Base-by-base conservation (phyloP, 495 filamentous ascomycete genomes). In the Penicillium paxilli region DNA sequence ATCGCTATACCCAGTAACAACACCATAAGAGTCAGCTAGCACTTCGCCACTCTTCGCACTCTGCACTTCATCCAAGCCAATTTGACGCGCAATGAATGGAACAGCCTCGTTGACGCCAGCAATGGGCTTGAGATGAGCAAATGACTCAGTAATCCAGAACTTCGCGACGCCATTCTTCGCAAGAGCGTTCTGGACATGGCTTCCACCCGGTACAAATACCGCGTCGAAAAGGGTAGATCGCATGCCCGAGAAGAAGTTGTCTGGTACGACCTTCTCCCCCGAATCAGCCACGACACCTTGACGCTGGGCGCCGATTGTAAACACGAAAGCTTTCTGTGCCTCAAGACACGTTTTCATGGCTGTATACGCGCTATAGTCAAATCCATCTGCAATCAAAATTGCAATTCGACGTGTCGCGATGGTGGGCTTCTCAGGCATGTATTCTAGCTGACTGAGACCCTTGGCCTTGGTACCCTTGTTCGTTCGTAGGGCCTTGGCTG, bases 181-280 rank as follows among this genome's bases (percentile, higher is more conserved):
- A 96, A 78, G 30, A 9, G 0, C n/a, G 1, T 78, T 77, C 42
- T 70, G 62, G 17, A 88, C 78, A 49, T 90, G 76, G 0, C 78
- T 75, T 0, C 90, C 91, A 16, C 90, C 89, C 16, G 90, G 89
- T 17, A 96, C 76, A 63, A 91, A 92, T 24, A 91, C 65, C 1
- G 90, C 85, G 63, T 96, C 92, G 58, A 96, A 93, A 73, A 96
- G 82, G 4, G 90, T 96, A 4, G 85, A 90, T 32, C 91, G 86
- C 83, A 87, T 83, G 4, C 87, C 90, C 47, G 90, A 84, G 53
- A 94, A 82, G 62, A 92, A 87, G 62, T 96, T 90, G 56, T 94
- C 88, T 0, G 92, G 84, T 24, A 79, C 71, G 1, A 89, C 74
- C 14, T 82, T 85, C 42, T 81, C 52, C 3, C 70, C 69, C 0